Percentiles rank a stretch among this genome's conserved stretches.
Evolutionary conservation across 202 grass and related monocot genomes (phyloP).

Genomic region (Hordeum pubiflorum): DNA sequence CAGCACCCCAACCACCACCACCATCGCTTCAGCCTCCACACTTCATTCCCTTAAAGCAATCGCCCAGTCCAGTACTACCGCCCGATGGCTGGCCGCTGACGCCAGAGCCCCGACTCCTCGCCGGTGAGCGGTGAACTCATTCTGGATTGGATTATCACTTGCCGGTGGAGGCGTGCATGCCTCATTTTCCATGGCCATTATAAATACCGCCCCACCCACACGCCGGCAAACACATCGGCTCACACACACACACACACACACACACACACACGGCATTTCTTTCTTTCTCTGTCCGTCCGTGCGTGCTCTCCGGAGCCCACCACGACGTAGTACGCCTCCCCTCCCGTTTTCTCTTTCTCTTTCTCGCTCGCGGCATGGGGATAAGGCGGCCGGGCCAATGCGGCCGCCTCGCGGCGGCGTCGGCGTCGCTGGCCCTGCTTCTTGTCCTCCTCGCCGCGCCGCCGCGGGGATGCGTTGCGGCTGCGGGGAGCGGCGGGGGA

Average conservation of each 20-base stretch:
- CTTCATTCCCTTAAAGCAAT: not conserved
- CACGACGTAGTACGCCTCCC: not conserved
- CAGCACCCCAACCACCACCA: not conserved
- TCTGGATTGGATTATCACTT: not conserved
- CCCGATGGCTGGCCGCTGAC: not conserved
- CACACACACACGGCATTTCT: not conserved
- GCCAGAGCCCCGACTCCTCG: not conserved
- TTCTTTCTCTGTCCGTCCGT: not conserved
- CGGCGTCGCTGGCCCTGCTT: not conserved
- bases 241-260: not conserved
- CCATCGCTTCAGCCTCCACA: not conserved
- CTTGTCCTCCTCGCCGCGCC: not conserved
- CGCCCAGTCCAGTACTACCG: not conserved
- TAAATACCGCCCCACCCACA: not conserved
- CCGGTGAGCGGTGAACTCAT: not conserved
- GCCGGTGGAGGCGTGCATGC: not conserved
- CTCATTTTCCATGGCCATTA: constrained; percentile 13
- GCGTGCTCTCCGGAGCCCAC: constrained; percentile 34
- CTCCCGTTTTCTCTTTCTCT: not conserved
- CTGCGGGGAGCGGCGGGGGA: constrained; percentile 20
- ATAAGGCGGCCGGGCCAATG: constrained; percentile 1
- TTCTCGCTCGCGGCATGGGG: not conserved
- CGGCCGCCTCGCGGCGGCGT: not conserved
- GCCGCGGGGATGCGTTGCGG: constrained; percentile 28
- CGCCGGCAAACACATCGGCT: not conserved